A percentile compares a stretch with the other conserved stretches of the same genome.
phyloP scores from a whole-genome alignment of 306 rosid genomes.

The Rosa persica region DNA sequence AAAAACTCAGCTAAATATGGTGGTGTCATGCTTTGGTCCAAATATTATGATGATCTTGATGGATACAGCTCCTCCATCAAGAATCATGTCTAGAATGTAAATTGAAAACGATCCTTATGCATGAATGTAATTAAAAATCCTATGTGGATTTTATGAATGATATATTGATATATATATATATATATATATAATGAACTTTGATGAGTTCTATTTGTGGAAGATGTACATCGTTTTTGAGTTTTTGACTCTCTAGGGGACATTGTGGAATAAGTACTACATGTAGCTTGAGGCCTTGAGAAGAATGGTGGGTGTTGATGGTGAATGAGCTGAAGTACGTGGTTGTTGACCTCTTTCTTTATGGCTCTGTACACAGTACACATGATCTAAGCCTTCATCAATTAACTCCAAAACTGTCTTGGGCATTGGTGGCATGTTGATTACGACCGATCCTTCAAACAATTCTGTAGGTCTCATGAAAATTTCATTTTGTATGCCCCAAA shows the following conservation, averaged over 20 bases:
- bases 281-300: conserved; percentile 55
- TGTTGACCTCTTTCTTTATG: conserved; percentile 79
- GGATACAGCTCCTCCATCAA: not conserved
- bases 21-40: not conserved
- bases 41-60: not conserved
- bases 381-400: conserved; percentile 80
- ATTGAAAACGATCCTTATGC: not conserved
- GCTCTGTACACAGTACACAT: conserved; percentile 57
- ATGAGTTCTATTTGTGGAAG: not conserved
- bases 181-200: not conserved
- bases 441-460: conserved; percentile 67
- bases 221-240: not conserved
- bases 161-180: too few species aligned
- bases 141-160: too few species aligned
- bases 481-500: conserved; percentile 98
- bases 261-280: conserved; percentile 70
- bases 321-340: conserved; percentile 75
- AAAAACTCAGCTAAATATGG: not conserved
- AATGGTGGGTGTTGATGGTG: conserved; percentile 69
- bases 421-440: conserved; percentile 77
- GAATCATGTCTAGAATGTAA: not conserved
- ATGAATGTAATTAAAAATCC: not conserved
- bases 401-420: conserved; percentile 85
- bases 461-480: conserved; percentile 67
- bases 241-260: conserved; percentile 79